These are phyloP conservation scores for Parathielavia hyrcaniae DNA, from an alignment of 495 filamentous ascomycete species.

Conservation along the genomic window DNA sequence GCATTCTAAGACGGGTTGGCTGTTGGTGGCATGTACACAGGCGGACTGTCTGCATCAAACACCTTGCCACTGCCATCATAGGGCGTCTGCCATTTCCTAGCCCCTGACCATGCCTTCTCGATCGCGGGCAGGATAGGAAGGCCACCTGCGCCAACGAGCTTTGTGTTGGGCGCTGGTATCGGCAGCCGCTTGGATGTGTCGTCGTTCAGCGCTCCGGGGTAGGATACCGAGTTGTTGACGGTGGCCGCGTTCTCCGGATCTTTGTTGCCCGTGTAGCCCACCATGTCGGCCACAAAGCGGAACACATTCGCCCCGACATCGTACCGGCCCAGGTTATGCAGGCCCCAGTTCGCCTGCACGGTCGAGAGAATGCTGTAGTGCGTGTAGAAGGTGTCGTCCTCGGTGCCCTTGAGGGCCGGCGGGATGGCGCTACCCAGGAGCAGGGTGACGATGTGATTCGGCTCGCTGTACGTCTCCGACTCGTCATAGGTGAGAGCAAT, in stretches of 20 bases:
- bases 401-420: slow-evolving; percentile 48
- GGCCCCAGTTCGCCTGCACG: slow-evolving; percentile 59
- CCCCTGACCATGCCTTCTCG: slow-evolving; percentile 26
- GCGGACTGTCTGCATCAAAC: slow-evolving; percentile 36
- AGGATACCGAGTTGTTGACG: slow-evolving; percentile 59
- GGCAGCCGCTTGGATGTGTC: slow-evolving; percentile 25
- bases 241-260: slow-evolving; percentile 51
- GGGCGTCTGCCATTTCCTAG: slow-evolving; percentile 30
- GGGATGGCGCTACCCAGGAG: slow-evolving; percentile 61
- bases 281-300: slow-evolving; percentile 51
- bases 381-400: slow-evolving; percentile 62
- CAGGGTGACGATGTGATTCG: slow-evolving; percentile 56
- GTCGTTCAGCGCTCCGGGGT: slow-evolving; percentile 51
- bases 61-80: slow-evolving; percentile 47
- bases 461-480: slow-evolving; percentile 48
- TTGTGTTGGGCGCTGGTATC: slow-evolving; percentile 41
- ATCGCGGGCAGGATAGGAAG: slow-evolving; percentile 32
- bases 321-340: slow-evolving; percentile 61
- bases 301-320: slow-evolving; percentile 68
- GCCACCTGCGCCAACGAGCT: slow-evolving; percentile 42
- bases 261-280: slow-evolving; percentile 52
- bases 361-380: slow-evolving; percentile 64
- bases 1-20: slow-evolving; percentile 11
- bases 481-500: slow-evolving; percentile 66
- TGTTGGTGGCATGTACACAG: slow-evolving; percentile 23